Evolutionary conservation across 495 filamentous ascomycete genomes (phyloP).

Genomic region (Penicillium turbatum): DNA sequence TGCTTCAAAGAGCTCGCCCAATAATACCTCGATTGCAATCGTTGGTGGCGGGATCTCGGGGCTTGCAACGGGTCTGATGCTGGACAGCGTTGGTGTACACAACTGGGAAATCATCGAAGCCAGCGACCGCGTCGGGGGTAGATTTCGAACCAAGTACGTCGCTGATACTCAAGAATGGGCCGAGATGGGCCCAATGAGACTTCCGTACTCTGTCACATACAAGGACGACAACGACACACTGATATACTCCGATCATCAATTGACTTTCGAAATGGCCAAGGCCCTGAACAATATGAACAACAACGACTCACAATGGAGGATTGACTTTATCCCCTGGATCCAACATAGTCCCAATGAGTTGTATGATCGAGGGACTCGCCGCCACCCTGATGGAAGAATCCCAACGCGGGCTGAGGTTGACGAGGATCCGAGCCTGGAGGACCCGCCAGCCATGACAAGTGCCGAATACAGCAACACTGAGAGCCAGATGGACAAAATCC

Average conservation of each 20-base stretch:
- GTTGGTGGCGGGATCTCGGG: slow-evolving; percentile 62
- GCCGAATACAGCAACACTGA: slow-evolving; percentile 13
- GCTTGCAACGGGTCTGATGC: slow-evolving; percentile 47
- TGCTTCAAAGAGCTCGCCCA: slow-evolving; percentile 4
- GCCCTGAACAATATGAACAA: slow-evolving; percentile 54
- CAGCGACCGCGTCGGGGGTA: slow-evolving; percentile 47
- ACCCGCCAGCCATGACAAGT: slow-evolving; percentile 2
- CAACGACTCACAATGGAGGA: slow-evolving; percentile 41
- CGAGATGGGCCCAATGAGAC: slow-evolving; percentile 70
- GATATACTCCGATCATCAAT: slow-evolving; percentile 49
- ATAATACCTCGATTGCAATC: slow-evolving; percentile 44
- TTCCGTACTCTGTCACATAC: slow-evolving; percentile 39
- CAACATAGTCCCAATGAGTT: slow-evolving; percentile 52
- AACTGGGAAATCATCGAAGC: slow-evolving; percentile 50
- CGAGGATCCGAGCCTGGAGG: slow-evolving; percentile 22
- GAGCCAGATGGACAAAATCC: slow-evolving; percentile 15
- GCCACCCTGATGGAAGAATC: slow-evolving; percentile 45
- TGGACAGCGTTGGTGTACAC: slow-evolving; percentile 47
- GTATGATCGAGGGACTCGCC: slow-evolving; percentile 45
- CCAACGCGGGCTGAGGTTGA: slow-evolving; percentile 32
- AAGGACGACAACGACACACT: slow-evolving; percentile 45
- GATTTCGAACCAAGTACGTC: slow-evolving; percentile 57
- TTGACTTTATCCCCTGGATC: slow-evolving; percentile 63
- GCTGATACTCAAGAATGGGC: slow-evolving; percentile 55
- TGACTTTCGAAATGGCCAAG: slow-evolving; percentile 56